Evolutionary conservation across 169 alveolate genomes (phyloP), one percentile per base, ranked within the genome.

Genomic region (Plasmodium gonderi): DNA sequence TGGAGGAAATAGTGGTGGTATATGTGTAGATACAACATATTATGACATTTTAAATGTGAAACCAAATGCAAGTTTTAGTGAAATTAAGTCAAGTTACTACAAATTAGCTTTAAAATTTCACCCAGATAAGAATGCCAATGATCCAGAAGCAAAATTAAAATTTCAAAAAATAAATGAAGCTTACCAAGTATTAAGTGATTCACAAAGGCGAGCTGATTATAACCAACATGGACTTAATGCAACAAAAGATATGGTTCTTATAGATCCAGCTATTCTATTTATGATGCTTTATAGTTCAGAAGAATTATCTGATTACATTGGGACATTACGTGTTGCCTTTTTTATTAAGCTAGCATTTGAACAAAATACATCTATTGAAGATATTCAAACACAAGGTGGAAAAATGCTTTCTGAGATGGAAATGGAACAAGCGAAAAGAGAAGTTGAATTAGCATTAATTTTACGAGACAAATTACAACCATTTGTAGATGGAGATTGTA

Each of bases 101-200:
- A 97, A 97, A 90, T 89, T 98, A 51, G 99, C 99, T 3, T 95
- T 97, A 68, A 94, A 96, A 81, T 97, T 96, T 76, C 99, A 98
- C 80, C 99, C 99, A 31, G 99, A 98, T 94, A 97, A 97, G 81
- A 97, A 97, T 91, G 82, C 97, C 0, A 82, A 89, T 85, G 94
- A 94, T 54, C 96, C 92, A 0, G 95, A 74, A 20, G 96, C 96
- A 1, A 95, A 95, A 79, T 20, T 54, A 17, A 94, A 91, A 68
- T 95, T 95, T 51, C 97, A 95, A 72, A 95, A 95, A 51, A 94
- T 94, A 20, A 92, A 96, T 12, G 96, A 95, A 94, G 97, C 97
- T 14, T 95, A 95, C 40, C 96, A 92, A 45, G 93, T 95, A 11
- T 92, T 95, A 36, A 74, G 75, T 54, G 96, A 95, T 51, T 94